Base-by-base conservation (phyloP, 768 basidiomycete genomes). In the Gautieria morchelliformis region DNA sequence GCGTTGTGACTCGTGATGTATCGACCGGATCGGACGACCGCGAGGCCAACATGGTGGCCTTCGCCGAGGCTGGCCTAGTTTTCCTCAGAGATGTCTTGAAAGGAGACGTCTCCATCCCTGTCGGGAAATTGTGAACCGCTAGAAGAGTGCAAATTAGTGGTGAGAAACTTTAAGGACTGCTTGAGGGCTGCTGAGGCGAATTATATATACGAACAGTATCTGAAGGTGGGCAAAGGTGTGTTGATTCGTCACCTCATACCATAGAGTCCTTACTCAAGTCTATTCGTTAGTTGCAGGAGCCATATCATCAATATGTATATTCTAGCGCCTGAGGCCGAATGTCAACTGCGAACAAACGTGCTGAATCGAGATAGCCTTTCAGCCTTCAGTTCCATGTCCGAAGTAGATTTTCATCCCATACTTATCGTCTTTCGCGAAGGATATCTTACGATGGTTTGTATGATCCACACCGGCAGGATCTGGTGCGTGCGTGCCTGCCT, bases 21-120 rank as follows among this genome's bases (percentile, higher is more conserved):
- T 24, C 60, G 17, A 65, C 59, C 8, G 47, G 56, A 27, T 22
- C 39, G 27, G 47, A 40, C 11, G 64, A 62, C 32, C 59, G 63
- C 41, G 64, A 55, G 40, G 32, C 46, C 19, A 65, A 64, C 35
- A 65, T 65, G 64, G n/a, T 62, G 10, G 57, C 56, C 20, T 65
- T 65, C 37, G 24, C 64, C n/a, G 62, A 64, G 53, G 59, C 49
- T 50, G 32, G 44, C 7, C 49, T 65, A 35, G 44, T 47, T 20
- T 46, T 64, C 39, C 39, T 64, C 48, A 51, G 47, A 17, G 61
- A 62, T 32, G 64, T 59, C 15, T 46, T 65, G 2, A 52, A 53
- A 5, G 61, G 55, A 24, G 59, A 62, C 15, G 50, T 53, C 17
- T 39, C 45, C 15, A 44, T 64, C 19, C 27, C 22, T 30, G 7